Conservation (phyloP, 2,329 filamentous ascomycete species). For the Colletotrichum zoysiae region DNA sequence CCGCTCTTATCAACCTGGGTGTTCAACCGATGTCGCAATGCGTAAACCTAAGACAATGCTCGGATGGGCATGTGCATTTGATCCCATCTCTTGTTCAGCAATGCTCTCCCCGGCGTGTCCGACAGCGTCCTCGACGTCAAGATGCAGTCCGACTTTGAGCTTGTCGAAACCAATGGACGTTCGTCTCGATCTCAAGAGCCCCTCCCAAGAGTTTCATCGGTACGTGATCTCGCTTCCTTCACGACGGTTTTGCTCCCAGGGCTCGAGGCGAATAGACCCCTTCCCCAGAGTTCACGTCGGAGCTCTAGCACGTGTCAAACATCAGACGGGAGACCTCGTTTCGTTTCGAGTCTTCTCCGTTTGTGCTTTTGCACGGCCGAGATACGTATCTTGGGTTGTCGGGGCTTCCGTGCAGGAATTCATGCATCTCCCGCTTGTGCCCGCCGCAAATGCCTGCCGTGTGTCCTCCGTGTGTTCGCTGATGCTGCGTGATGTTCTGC, state of each 20-base stretch:
- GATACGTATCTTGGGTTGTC: not conserved
- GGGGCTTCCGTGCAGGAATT: not conserved
- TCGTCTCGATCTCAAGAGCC: not conserved
- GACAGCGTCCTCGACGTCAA: not conserved
- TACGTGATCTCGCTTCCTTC: conserved; percentile 19
- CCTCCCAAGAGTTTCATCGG: conserved; percentile 23
- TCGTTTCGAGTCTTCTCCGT: conserved; percentile 20
- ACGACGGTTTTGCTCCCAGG: not conserved
- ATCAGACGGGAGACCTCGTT: conserved; percentile 29
- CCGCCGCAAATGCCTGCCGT: not conserved
- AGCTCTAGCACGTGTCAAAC: conserved; percentile 33
- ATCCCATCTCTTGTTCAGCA: not conserved
- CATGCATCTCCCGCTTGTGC: conserved; percentile 5
- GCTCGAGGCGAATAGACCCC: too few relatives aligned
- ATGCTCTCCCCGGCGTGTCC: not conserved
- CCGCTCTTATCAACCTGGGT: conserved; percentile 12
- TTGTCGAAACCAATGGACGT: not conserved
- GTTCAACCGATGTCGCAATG: conserved; percentile 36
- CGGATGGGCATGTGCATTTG: conserved; percentile 8
- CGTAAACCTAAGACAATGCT: conserved; percentile 18
- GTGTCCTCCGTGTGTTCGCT: not conserved
- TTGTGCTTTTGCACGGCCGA: not conserved
- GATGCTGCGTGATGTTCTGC: not conserved
- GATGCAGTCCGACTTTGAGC: not conserved
- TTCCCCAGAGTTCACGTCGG: conserved; percentile 19